A percentile compares a stretch with the other conserved stretches of the same genome.
phyloP scores from a whole-genome alignment of 1,284 basidiomycete genomes.

The Tilletia horrida region DNA sequence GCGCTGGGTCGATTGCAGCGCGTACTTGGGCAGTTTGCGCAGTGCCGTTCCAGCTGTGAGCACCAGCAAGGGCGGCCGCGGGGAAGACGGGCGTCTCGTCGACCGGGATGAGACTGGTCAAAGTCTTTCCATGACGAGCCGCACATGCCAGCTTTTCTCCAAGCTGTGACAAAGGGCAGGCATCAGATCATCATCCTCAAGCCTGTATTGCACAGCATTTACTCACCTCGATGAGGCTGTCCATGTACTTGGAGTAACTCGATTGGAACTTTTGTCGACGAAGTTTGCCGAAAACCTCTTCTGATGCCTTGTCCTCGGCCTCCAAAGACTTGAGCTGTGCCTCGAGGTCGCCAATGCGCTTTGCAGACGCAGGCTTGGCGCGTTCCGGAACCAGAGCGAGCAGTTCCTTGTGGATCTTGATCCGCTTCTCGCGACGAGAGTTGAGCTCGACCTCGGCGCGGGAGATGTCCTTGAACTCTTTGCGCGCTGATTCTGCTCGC shows the following conservation, averaged over 20 bases:
- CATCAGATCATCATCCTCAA: neutral
- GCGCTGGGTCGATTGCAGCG: constrained; percentile 13
- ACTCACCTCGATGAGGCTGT: constrained; percentile 41
- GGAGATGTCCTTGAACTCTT: constrained; percentile 37
- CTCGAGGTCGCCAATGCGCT: constrained; percentile 29
- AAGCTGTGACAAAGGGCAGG: constrained; percentile 20
- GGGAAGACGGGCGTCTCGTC: constrained; percentile 3
- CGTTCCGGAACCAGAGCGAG: constrained; percentile 38
- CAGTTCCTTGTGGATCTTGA: constrained; percentile 42
- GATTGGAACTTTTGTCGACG: constrained; percentile 39
- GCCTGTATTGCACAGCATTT: too few relatives aligned
- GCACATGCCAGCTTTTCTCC: constrained; percentile 46
- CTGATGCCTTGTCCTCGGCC: constrained; percentile 38
- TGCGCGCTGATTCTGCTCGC: constrained; percentile 35
- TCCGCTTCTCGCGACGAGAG: constrained; percentile 30
- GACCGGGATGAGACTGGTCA: constrained; percentile 32
- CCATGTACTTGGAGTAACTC: constrained; percentile 39
- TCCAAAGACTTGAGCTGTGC: constrained; percentile 33
- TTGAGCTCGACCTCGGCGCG: constrained; percentile 40
- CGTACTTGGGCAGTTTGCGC: constrained; percentile 23
- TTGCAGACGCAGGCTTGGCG: constrained; percentile 25
- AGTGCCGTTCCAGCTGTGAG: constrained; percentile 8
- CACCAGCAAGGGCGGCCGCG: constrained; percentile 4
- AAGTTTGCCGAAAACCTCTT: constrained; percentile 36
- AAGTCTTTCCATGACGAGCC: constrained; percentile 44